Evolutionary conservation across 305 asterid species (phyloP).

Genomic region (Fraxinus baroniana): DNA sequence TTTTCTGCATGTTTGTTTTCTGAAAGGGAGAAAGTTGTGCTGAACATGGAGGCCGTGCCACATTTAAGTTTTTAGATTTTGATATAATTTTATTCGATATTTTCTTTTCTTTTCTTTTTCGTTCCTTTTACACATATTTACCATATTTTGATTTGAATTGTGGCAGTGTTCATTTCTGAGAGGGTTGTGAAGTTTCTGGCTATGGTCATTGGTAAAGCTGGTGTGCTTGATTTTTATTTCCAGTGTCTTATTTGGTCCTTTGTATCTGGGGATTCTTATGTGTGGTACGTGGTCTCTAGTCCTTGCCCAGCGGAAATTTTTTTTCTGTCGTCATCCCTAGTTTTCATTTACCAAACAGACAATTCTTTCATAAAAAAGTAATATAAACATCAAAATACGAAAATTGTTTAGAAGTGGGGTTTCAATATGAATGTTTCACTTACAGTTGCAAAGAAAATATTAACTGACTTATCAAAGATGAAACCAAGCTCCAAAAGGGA

Average conservation of each 20-base stretch:
- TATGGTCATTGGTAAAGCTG: neutral
- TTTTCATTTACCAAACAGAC: neutral
- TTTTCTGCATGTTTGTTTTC: neutral
- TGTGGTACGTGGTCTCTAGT: neutral
- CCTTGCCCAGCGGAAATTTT: neutral
- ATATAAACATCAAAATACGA: neutral
- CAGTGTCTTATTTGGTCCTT: neutral
- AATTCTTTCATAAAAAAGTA: too few relatives aligned
- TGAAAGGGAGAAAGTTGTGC: too few relatives aligned
- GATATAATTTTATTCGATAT: neutral
- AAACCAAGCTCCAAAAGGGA: too few relatives aligned
- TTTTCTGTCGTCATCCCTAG: neutral
- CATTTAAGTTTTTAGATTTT: neutral
- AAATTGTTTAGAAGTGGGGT: neutral
- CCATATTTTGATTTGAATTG: neutral
- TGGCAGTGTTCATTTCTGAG: neutral
- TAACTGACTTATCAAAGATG: too few relatives aligned
- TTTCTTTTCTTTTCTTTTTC: too few relatives aligned
- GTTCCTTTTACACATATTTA: neutral
- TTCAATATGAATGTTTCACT: neutral
- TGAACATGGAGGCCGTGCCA: neutral
- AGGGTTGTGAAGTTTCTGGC: neutral
- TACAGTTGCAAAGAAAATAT: too few relatives aligned
- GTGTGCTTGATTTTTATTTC: neutral
- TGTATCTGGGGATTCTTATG: neutral